Base-by-base conservation (phyloP, 441 rosid species). In the Pelargonium myrrhifolium region DNA sequence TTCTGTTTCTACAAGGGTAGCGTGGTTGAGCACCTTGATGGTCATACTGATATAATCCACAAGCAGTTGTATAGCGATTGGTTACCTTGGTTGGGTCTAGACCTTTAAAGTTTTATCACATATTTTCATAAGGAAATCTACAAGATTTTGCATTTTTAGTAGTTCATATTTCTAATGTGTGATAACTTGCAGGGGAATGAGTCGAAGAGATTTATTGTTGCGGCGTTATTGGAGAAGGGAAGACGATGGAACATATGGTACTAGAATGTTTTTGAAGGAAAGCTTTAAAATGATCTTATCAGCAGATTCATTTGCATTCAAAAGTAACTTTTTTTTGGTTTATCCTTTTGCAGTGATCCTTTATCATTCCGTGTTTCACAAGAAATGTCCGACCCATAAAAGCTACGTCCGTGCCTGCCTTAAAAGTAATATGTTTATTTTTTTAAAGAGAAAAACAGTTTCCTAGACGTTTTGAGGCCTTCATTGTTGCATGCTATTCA, bases 161-260 rank as follows among this genome's bases (percentile, higher is more conserved):
- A 5, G 60, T 69, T 74, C 66, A 47, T 70, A 43, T 60, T 24
- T 53, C 68, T 78, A 61, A 70, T 72, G 22, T 63, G 18, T 24
- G 37, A 24, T 71, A 56, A 63, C 65, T 74, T 79, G 67, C 76
- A 93, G 99, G 99, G 93, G 93, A 72, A 88, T 89, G 92, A 85
- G 80, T 71, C 80, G 86, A 69, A 82, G 99, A 80, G 97, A 93
- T 80, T 79, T 94, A 71, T 81, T 85, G 76, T 79, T 94, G 79
- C 84, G 88, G 51, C 96, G 96, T 64, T 94, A 91, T 72, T 94
- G 97, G 99, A 88, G 99, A 82, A 86, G 99, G 80, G 99, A 93
- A 83, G 96, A 89, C 75, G 97, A 89, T 76, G 97, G 99, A 68
- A 91, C 97, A 74, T 93, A 93, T 83, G 97, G 99, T 93, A 74